phyloP scores from a whole-genome alignment of 306 rosid genomes.

The Gastrolobium villosum region DNA sequence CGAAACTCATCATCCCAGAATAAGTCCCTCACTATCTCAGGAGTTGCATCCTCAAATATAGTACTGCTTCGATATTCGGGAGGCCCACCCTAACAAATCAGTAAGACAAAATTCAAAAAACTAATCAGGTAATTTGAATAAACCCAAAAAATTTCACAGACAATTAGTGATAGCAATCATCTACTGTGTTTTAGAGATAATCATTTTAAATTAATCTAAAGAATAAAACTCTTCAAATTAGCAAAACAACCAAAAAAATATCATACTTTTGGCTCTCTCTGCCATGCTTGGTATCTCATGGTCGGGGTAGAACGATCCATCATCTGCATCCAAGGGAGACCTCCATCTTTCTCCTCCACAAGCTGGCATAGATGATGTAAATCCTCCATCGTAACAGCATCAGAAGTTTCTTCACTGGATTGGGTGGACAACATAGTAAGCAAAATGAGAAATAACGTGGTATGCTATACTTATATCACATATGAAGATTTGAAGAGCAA shows the following conservation, averaged over 20 bases:
- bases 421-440: constrained; percentile 30
- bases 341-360: constrained; percentile 71
- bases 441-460: constrained; percentile 11
- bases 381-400: constrained; percentile 50
- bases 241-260: not conserved
- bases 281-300: constrained; percentile 69
- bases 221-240: not conserved
- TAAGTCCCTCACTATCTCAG: constrained; percentile 70
- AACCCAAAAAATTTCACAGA: not conserved
- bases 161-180: not conserved
- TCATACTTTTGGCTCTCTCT: constrained; percentile 66
- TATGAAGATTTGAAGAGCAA: not conserved
- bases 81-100: constrained; percentile 63
- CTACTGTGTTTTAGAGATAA: not conserved
- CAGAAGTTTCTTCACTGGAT: constrained; percentile 34
- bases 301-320: constrained; percentile 67
- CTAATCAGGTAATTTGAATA: not conserved
- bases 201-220: not conserved
- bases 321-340: constrained; percentile 67
- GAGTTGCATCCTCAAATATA: constrained; percentile 73
- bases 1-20: constrained; percentile 72
- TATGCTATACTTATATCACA: not conserved
- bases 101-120: constrained; percentile 14
- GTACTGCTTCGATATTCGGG: constrained; percentile 68
- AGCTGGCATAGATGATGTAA: constrained; percentile 55